Conservation (phyloP, 257 asterid species). For the Lycium ferocissimum region DNA sequence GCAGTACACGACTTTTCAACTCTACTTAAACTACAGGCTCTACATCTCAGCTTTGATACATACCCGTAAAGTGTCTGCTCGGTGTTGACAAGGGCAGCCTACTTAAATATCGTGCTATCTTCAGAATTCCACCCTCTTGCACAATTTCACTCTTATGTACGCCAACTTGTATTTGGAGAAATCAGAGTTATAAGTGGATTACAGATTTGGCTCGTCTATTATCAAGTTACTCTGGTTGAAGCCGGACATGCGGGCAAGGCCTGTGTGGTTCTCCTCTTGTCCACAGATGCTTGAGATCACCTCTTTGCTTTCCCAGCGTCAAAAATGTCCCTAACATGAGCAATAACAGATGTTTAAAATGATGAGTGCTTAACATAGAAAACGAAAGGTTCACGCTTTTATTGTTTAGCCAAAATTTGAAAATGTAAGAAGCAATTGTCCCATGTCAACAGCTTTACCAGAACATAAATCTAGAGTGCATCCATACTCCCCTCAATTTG, state of each 20-base stretch:
- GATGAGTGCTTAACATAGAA: not conserved
- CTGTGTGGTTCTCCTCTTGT: constrained; percentile 86
- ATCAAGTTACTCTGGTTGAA: constrained; percentile 38
- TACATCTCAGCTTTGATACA: constrained; percentile 16
- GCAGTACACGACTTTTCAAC: not conserved
- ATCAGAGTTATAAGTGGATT: constrained; percentile 20
- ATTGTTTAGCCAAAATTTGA: not conserved
- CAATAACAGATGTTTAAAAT: not conserved
- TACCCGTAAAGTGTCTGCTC: not conserved
- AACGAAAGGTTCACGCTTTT: not conserved
- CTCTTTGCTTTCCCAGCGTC: constrained; percentile 73
- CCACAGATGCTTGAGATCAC: constrained; percentile 85
- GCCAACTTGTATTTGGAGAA: not conserved
- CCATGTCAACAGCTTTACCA: not conserved
- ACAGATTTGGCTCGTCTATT: constrained; percentile 12
- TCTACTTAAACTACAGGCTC: constrained; percentile 19
- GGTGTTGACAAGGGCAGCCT: not conserved
- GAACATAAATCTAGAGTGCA: not conserved
- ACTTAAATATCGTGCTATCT: not conserved
- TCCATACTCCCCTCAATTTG: not conserved
- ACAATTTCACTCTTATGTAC: constrained; percentile 14
- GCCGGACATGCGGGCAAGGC: constrained; percentile 78
- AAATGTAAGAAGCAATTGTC: not conserved
- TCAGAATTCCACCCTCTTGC: constrained; percentile 9
- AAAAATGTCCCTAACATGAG: constrained; percentile 77